Evolutionary conservation across 2,329 filamentous ascomycete species (phyloP), one percentile per base, ranked within the genome.

Genomic region (Pseudogymnoascus sp.): DNA sequence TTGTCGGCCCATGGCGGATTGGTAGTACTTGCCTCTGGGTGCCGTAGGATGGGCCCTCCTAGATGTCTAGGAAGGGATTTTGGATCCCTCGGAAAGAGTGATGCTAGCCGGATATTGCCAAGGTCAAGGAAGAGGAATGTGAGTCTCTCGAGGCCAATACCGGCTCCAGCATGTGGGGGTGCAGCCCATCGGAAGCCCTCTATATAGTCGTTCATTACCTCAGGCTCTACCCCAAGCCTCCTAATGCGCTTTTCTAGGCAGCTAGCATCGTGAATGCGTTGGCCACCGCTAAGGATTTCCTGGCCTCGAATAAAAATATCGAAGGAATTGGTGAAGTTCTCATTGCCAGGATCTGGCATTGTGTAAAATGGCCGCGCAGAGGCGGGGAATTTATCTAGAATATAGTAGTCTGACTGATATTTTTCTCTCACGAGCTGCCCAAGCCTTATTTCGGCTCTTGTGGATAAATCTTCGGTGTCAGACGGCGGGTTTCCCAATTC

Each of bases 251-350:
- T 82, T 50, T 88, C 83, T n/a, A 97, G 80, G 72, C 90, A 83
- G 4, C 81, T 77, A 0, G 89, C 83, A 66, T 95, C 87, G 73
- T 97, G 90, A 67, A 97, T 96, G 84, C 93, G 91, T 75, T 97
- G 93, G 6, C 93, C 93, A 69, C 93, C 93, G 0, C 91, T 93
- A 53, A 93, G 87, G 64, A 97, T 95, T 74, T 97, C 93, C 72
- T 97, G 93, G 0, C 93, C 93, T 31, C 93, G 89, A 46, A 96
- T 83, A 77, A 97, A 97, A 64, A 97, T 96, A 73, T 97, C 93
- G 70, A 96, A 97, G 0, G 93, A 96, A 73, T 96, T 96, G 60
- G 93, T 97, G 73, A 87, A 85, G 36, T 83, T 81, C 11, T 84
- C 79, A 70, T 96, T 85, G 14, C 87, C 80, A 1, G 88, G 83